These are phyloP conservation scores for Arthroderma sp. DNA, from an alignment of 2,329 filamentous ascomycete species.

Conservation along the genomic window DNA sequence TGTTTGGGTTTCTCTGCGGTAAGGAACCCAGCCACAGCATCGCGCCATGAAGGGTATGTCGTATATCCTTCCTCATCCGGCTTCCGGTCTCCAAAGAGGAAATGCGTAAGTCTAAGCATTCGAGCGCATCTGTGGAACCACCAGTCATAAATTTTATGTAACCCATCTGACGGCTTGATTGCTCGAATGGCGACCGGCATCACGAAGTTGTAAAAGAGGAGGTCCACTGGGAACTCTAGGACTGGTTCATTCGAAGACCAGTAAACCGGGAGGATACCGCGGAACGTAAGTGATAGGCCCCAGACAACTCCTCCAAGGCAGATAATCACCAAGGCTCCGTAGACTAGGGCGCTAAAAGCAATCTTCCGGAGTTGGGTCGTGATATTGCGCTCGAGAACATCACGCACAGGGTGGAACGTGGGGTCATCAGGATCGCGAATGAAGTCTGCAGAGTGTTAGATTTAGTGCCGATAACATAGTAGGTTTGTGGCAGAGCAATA, in stretches of 20 bases:
- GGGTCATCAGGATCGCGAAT: constrained; percentile 97
- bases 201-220: constrained; percentile 93
- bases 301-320: constrained; percentile 94
- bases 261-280: constrained; percentile 71
- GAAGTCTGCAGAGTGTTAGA: constrained; percentile 51
- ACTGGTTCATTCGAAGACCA: constrained; percentile 89
- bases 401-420: constrained; percentile 92
- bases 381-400: constrained; percentile 86
- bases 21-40: constrained; percentile 31
- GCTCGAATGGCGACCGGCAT: constrained; percentile 78
- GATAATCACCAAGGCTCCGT: constrained; percentile 80
- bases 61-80: constrained; percentile 65
- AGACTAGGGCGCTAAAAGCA: constrained; percentile 87
- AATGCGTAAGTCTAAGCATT: constrained; percentile 69
- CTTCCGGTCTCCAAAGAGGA: constrained; percentile 75
- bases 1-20: background rate
- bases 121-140: constrained; percentile 87
- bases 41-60: constrained; percentile 42
- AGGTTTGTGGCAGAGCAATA: constrained; percentile 16
- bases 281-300: constrained; percentile 59
- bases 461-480: background rate
- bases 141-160: constrained; percentile 84
- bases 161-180: constrained; percentile 70
- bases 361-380: constrained; percentile 92
- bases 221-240: constrained; percentile 83